These are phyloP conservation scores for Leishmania tarentolae DNA, from an alignment of 208 protist species.

Conservation along the genomic window DNA sequence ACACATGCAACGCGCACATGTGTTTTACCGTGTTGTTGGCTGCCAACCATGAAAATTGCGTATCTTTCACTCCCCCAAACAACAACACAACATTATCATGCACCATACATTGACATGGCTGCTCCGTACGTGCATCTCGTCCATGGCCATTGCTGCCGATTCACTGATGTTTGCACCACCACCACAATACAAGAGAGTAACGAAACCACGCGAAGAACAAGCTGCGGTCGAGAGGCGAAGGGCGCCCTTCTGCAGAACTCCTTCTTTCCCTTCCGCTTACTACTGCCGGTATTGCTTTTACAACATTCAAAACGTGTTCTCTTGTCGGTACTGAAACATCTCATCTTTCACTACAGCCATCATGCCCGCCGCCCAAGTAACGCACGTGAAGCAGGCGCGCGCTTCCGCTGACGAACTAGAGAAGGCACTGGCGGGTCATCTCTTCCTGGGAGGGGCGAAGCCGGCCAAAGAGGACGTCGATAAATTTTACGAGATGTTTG, in stretches of 20 bases:
- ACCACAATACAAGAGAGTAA: background rate
- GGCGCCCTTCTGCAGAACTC: background rate
- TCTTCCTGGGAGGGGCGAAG: constrained; percentile 34
- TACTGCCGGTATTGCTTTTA: background rate
- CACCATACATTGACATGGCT: background rate
- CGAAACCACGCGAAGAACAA: background rate
- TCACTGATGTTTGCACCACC: background rate
- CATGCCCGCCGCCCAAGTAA: constrained; percentile 13
- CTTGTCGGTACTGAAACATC: background rate
- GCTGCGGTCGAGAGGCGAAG: background rate
- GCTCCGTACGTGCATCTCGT: background rate
- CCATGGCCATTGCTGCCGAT: background rate
- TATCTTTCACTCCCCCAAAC: background rate
- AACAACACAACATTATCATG: background rate
- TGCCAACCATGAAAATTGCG: background rate
- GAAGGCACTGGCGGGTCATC: constrained; percentile 21
- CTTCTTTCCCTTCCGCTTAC: background rate
- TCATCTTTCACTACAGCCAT: background rate
- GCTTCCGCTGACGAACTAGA: constrained; percentile 19
- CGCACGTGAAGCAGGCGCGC: constrained; percentile 19
- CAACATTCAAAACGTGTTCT: background rate
- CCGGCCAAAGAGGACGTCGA: constrained; percentile 37
- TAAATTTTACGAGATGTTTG: constrained; percentile 33
- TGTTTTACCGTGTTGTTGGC: background rate
- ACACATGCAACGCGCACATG: background rate